Evolutionary conservation across 345 rosid genomes (phyloP), one percentile per base, ranked within the genome.

Genomic region (Arabidopsis arenosa): DNA sequence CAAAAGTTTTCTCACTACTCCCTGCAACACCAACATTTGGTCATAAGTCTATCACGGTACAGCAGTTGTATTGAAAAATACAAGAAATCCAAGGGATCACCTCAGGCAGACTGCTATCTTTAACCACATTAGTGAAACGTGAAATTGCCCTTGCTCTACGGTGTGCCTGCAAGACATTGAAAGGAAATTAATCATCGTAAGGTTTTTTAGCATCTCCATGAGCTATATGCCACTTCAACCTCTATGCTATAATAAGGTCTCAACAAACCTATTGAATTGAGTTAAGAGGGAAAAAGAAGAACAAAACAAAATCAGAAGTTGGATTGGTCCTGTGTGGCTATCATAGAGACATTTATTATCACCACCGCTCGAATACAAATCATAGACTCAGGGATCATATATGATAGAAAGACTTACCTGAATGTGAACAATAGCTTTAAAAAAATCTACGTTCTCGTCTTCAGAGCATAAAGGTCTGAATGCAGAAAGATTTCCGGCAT

Each of bases 371-470:
- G 5, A 52, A 53, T 35, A 37, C 28, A 59, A 43, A 68, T 54
- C 15, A n/a, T 60, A 59, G 60, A 45, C 47, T 51, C 51, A 43
- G 9, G 63, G 65, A 32, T 18, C 9, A 33, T 33, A 43, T 26
- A 36, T 23, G 26, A 69, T 40, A 17, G 68, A 63, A 77, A 49
- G 14, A 12, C 65, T 56, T 53, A 91, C 97, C 97, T 90, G 97
- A 75, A 92, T 80, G 83, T 89, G 93, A 67, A 84, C 76, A 57
- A 95, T 82, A 66, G 90, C 76, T 73, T 84, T 86, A 77, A 95
- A 92, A 83, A 95, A 95, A 84, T 92, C 98, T 21, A 87, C 77
- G 73, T 95, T 93, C 37, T 89, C 88, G 77, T 95, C 92, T 68
- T 86, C 93, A 63, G 96, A 87, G 82, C 93, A 89, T 61, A 95